phyloP scores from a whole-genome alignment of 1,284 basidiomycete genomes.

The Cryptococcus deneoformans region DNA sequence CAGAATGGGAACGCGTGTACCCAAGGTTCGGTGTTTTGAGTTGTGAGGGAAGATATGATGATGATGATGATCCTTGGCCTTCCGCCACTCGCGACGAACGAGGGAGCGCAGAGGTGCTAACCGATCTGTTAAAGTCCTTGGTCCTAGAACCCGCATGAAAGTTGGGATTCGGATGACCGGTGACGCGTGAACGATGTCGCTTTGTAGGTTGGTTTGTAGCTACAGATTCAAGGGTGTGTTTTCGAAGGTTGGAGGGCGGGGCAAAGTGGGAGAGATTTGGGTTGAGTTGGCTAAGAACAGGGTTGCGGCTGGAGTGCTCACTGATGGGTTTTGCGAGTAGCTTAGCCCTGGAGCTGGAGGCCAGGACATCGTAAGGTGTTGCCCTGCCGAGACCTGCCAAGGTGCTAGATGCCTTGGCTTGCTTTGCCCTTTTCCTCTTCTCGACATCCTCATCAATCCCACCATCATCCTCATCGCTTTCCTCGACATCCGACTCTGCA shows the following conservation, averaged over 20 bases:
- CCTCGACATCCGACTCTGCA: slow-evolving; percentile 11
- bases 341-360: slow-evolving; percentile 14
- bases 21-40: not conserved
- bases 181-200: slow-evolving; percentile 4
- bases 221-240: slow-evolving; percentile 2
- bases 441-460: slow-evolving; percentile 1
- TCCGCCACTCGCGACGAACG: not conserved
- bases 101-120: slow-evolving; percentile 2
- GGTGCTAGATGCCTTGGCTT: not conserved
- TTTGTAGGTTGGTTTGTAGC: not conserved
- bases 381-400: slow-evolving; percentile 16
- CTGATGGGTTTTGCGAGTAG: slow-evolving; percentile 8
- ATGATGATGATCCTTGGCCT: not conserved
- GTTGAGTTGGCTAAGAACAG: slow-evolving; percentile 7
- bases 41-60: not conserved
- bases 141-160: not conserved
- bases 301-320: not conserved
- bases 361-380: slow-evolving; percentile 15
- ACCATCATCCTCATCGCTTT: slow-evolving; percentile 8
- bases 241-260: not conserved
- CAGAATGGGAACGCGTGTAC: slow-evolving; percentile 10
- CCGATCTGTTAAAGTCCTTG: slow-evolving; percentile 13
- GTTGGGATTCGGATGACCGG: not conserved
- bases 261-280: slow-evolving; percentile 3
- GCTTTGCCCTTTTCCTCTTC: not conserved